These are phyloP conservation scores for Rhododendron vialii DNA, from an alignment of 148 eudicot genomes.

Conservation along the genomic window DNA sequence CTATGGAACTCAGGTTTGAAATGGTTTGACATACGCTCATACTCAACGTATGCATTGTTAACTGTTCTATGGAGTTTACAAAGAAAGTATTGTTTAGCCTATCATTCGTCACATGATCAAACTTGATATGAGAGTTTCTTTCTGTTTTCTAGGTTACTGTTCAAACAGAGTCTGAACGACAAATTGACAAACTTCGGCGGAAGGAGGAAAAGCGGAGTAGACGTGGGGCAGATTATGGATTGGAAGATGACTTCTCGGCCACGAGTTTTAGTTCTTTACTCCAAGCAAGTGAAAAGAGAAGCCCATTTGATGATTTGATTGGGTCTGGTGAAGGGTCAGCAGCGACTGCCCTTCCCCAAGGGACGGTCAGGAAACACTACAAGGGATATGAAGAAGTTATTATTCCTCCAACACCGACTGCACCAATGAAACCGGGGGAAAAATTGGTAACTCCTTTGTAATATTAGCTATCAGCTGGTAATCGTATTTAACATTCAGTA, in stretches of 20 bases:
- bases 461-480: neutral
- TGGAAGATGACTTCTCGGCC: slow-evolving; percentile 60
- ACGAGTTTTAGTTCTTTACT: slow-evolving; percentile 68
- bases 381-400: slow-evolving; percentile 98
- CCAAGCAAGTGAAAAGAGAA: slow-evolving; percentile 92
- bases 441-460: slow-evolving; percentile 54
- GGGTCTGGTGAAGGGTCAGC: slow-evolving; percentile 71
- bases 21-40: neutral
- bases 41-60: neutral
- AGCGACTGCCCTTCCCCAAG: slow-evolving; percentile 85
- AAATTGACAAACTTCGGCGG: slow-evolving; percentile 94
- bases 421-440: slow-evolving; percentile 93
- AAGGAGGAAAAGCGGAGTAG: slow-evolving; percentile 93
- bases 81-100: neutral
- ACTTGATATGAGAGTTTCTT: neutral
- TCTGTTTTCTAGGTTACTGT: slow-evolving; percentile 69
- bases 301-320: slow-evolving; percentile 74
- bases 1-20: slow-evolving; percentile 87
- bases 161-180: slow-evolving; percentile 77
- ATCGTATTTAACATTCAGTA: neutral
- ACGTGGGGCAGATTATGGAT: slow-evolving; percentile 69
- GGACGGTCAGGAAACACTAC: slow-evolving; percentile 82
- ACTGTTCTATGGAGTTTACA: neutral
- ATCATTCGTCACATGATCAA: neutral
- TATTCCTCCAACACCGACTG: slow-evolving; percentile 83